Base-by-base conservation (phyloP, 2,329 filamentous ascomycete species). In the Paecilomyces sp. region DNA sequence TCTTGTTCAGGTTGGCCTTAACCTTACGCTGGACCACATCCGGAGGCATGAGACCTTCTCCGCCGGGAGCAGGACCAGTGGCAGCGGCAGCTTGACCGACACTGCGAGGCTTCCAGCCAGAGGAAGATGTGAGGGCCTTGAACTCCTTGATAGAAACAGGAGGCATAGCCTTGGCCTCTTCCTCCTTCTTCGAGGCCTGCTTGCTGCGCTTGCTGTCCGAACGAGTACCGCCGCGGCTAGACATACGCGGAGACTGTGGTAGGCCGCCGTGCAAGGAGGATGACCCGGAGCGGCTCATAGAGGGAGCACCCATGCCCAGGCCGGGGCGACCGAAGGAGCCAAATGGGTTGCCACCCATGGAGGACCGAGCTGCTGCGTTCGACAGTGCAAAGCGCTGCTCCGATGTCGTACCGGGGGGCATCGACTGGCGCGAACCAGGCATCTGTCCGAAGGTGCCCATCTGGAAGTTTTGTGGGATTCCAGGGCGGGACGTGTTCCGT, bases 1-100 rank as follows among this genome's bases (percentile, higher is more conserved):
- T 97, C 88, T 99, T 99, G 87, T 99, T 99, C 70, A 99, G 82
- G 62, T 90, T 90, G 64, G 92, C 89, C 87, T 99, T 99, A 74
- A 99, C 94, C 87, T 99, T 99, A 68, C 93, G 88, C 80, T 99
- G 94, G 60, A 99, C 94, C 82, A 94, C 86, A 68, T 93, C 91
- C 25, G 94, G 93, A 65, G 95, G 86, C 79, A 97, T 85, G 68
- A 90, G 83, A 56, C 80, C 79, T 8, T 81, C 80, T 59, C 78
- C 79, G 63, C 79, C 80, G 66, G 79, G 75, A 61, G 80, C 74
- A 64, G 80, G 76, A 59, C 81, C 76, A 61, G 77, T 70, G 6
- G 52, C 25, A 60, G 76, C 73, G 52, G 41, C 41, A 47, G 76
- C 63, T 47, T 79, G 74, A 57, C 79, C 82, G 57, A 95, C 63